Conservation (phyloP, 2,329 filamentous ascomycete genomes). For the Cercospora sojina region DNA sequence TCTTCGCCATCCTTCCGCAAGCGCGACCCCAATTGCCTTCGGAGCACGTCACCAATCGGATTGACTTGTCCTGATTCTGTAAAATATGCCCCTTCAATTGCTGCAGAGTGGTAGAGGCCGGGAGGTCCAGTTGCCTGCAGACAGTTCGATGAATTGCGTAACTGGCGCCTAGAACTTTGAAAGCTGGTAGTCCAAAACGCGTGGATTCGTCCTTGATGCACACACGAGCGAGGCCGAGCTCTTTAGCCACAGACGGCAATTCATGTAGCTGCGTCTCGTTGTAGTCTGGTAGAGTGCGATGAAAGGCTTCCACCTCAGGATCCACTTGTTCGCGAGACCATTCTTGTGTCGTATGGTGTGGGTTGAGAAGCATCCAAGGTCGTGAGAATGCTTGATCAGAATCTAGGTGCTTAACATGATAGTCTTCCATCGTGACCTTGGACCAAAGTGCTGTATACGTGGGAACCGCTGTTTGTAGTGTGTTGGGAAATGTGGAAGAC, state of each 20-base stretch:
- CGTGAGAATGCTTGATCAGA: slow-evolving; percentile 16
- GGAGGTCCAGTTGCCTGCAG: slow-evolving; percentile 45
- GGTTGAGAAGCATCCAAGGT: slow-evolving; percentile 27
- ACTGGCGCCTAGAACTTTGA: slow-evolving; percentile 78
- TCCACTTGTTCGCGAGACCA: slow-evolving; percentile 10
- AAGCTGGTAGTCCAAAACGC: slow-evolving; percentile 68
- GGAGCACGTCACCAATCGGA: slow-evolving; percentile 62
- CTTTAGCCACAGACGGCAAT: slow-evolving; percentile 55
- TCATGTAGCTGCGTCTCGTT: slow-evolving; percentile 55
- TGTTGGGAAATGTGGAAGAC: neutral
- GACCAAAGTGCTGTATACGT: neutral
- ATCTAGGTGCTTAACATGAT: slow-evolving; percentile 27
- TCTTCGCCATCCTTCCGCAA: slow-evolving; percentile 64
- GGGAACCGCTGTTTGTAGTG: neutral
- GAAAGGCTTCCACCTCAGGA: slow-evolving; percentile 48
- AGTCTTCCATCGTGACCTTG: slow-evolving; percentile 19
- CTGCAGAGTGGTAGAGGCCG: slow-evolving; percentile 46
- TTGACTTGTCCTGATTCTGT: slow-evolving; percentile 29
- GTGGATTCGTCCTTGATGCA: slow-evolving; percentile 70
- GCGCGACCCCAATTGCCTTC: slow-evolving; percentile 78
- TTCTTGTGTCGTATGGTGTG: neutral
- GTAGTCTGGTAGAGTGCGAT: slow-evolving; percentile 59
- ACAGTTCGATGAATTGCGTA: slow-evolving; percentile 68
- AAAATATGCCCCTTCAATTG: slow-evolving; percentile 40
- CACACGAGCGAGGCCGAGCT: slow-evolving; percentile 58